A percentile compares a stretch with the other conserved stretches of the same genome.
Conservation (phyloP, 805 yeast genomes). For the Yarrowia sp. region DNA sequence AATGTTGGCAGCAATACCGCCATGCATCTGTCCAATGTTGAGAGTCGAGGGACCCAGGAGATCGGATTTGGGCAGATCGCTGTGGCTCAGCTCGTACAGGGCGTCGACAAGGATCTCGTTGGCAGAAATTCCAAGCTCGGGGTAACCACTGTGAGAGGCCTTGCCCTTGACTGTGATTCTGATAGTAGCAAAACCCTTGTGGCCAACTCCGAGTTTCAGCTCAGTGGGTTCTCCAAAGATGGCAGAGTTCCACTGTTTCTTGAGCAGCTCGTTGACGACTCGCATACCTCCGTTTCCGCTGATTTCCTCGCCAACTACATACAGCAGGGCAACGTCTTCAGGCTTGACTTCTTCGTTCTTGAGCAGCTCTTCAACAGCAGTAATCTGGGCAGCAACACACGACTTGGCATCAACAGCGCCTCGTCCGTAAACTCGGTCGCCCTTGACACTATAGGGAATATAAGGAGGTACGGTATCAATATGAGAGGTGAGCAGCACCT, state of each 20-base stretch:
- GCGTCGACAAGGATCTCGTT: constrained; percentile 61
- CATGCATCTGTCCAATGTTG: constrained; percentile 64
- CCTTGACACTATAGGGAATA: constrained; percentile 57
- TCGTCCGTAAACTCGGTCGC: constrained; percentile 64
- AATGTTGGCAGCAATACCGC: constrained; percentile 72
- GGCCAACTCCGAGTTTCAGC: constrained; percentile 70
- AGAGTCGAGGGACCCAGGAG: constrained; percentile 67
- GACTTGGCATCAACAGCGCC: constrained; percentile 78
- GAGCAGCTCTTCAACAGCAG: constrained; percentile 59
- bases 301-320: constrained; percentile 76
- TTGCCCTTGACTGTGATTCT: constrained; percentile 59
- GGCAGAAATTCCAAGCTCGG: constrained; percentile 70
- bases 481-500: constrained; percentile 65
- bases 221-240: constrained; percentile 82
- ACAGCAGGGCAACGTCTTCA: constrained; percentile 66
- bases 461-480: constrained; percentile 78
- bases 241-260: constrained; percentile 62
- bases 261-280: neutral
- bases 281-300: constrained; percentile 61
- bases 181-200: constrained; percentile 63
- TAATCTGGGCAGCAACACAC: constrained; percentile 68
- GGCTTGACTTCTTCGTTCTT: constrained; percentile 55
- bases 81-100: constrained; percentile 55
- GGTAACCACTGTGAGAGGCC: constrained; percentile 73
- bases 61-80: constrained; percentile 59